Conservation (phyloP, 2,329 filamentous ascomycete species). For the Alternaria solani region DNA sequence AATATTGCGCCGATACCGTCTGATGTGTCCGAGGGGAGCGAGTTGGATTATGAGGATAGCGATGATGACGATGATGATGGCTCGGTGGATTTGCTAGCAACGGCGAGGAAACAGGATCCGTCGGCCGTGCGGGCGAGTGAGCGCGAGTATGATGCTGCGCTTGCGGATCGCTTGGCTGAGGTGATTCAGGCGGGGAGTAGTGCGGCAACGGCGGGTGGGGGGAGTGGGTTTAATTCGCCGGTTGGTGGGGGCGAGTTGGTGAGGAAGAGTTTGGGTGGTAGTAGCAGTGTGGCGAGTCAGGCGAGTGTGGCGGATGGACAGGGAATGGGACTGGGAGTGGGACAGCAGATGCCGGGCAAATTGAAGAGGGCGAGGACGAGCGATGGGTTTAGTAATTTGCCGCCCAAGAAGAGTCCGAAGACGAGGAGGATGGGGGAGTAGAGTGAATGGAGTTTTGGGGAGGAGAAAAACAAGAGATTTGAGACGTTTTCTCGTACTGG, state of each 20-base stretch:
- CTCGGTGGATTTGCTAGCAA: constrained; percentile 55
- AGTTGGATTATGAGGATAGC: constrained; percentile 40
- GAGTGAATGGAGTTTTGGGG: not conserved
- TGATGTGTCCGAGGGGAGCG: constrained; percentile 12
- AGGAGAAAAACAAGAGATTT: no score
- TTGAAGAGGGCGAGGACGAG: constrained; percentile 30
- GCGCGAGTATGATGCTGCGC: constrained; percentile 57
- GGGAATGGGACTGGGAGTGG: no score
- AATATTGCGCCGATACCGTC: constrained; percentile 32
- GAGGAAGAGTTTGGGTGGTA: not conserved
- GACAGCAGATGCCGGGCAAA: constrained; percentile 1
- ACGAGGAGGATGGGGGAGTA: not conserved
- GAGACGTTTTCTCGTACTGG: no score
- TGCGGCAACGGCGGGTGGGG: constrained; percentile 59
- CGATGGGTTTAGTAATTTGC: constrained; percentile 4
- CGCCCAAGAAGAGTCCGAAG: constrained; percentile 12
- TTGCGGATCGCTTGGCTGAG: constrained; percentile 58
- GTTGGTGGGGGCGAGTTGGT: not conserved
- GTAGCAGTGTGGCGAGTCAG: not conserved
- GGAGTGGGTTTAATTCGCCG: constrained; percentile 58
- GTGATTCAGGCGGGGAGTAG: constrained; percentile 60
- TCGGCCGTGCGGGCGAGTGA: constrained; percentile 52
- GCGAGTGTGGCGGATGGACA: constrained; percentile 16
- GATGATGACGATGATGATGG: constrained; percentile 50
- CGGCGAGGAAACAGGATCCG: constrained; percentile 55